These are phyloP conservation scores for Ophiostoma australiae DNA, from an alignment of 2,329 filamentous ascomycete species.

Conservation along the genomic window DNA sequence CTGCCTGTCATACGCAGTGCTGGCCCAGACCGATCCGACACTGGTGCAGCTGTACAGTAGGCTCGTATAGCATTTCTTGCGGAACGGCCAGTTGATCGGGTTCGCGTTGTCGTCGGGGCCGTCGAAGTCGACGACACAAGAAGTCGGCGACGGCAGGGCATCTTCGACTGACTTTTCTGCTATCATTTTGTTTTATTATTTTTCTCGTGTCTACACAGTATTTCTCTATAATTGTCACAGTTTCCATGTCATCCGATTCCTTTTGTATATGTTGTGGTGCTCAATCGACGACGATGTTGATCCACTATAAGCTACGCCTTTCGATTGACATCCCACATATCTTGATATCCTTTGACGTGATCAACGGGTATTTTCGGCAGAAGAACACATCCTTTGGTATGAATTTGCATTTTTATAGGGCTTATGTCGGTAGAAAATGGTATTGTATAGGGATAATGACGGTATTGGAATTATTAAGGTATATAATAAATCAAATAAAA, in stretches of 20 bases:
- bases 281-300: not conserved
- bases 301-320: conserved; percentile 5
- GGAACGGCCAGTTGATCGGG: conserved; percentile 20
- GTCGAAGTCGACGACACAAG: conserved; percentile 10
- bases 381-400: not conserved
- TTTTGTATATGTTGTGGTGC: not conserved
- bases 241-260: not conserved
- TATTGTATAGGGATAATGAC: not conserved
- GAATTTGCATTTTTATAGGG: not conserved
- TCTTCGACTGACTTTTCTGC: not conserved
- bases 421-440: not conserved
- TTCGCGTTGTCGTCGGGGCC: conserved; percentile 14
- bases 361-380: not conserved
- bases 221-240: not conserved
- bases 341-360: not conserved
- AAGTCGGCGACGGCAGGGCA: not conserved
- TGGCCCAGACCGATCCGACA: conserved; percentile 20
- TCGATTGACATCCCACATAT: conserved; percentile 1
- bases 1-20: conserved; percentile 17
- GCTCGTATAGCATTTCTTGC: conserved; percentile 17
- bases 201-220: not conserved
- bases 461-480: too few species aligned
- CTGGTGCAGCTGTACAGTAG: conserved; percentile 21
- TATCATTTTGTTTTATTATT: not conserved
- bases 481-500: too few species aligned